These are phyloP conservation scores for Puccinia triticina DNA, from an alignment of 1,284 basidiomycete species.

Conservation along the genomic window DNA sequence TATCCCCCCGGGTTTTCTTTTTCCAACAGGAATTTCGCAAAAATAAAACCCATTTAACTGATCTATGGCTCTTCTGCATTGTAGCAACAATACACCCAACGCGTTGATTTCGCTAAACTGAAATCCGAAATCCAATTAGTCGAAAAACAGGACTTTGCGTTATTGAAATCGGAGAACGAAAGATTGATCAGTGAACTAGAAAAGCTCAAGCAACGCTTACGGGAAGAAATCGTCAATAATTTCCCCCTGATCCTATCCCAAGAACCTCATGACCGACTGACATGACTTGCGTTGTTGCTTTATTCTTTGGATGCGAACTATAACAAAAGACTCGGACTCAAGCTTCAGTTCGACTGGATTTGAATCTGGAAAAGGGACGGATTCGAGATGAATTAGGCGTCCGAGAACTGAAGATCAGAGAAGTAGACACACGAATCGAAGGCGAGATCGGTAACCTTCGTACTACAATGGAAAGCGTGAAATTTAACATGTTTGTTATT, in stretches of 20 bases:
- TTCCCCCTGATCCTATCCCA: neutral
- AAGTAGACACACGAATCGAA: slow-evolving; percentile 96
- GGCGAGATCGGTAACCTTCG: slow-evolving; percentile 88
- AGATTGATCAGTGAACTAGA: slow-evolving; percentile 87
- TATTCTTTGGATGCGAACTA: neutral
- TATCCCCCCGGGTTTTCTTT: neutral
- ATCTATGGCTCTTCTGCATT: neutral
- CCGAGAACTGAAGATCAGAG: slow-evolving; percentile 95
- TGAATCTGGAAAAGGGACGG: slow-evolving; percentile 93
- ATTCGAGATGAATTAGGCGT: slow-evolving; percentile 90
- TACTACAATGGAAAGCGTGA: slow-evolving; percentile 88
- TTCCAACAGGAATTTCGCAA: neutral
- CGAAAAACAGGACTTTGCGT: slow-evolving; percentile 94
- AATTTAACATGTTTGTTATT: slow-evolving; percentile 61
- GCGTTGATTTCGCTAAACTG: slow-evolving; percentile 95
- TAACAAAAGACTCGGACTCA: slow-evolving; percentile 75
- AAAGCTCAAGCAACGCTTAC: slow-evolving; percentile 89
- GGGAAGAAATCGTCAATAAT: slow-evolving; percentile 66
- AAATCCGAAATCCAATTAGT: slow-evolving; percentile 95
- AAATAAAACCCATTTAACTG: neutral
- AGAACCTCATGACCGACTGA: neutral
- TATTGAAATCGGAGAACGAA: slow-evolving; percentile 88
- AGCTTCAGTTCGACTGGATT: slow-evolving; percentile 87
- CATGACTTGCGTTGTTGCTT: neutral
- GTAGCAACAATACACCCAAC: slow-evolving; percentile 88